phyloP scores from a whole-genome alignment of 163 green algal genomes.

The Scenedesmus sp. region DNA sequence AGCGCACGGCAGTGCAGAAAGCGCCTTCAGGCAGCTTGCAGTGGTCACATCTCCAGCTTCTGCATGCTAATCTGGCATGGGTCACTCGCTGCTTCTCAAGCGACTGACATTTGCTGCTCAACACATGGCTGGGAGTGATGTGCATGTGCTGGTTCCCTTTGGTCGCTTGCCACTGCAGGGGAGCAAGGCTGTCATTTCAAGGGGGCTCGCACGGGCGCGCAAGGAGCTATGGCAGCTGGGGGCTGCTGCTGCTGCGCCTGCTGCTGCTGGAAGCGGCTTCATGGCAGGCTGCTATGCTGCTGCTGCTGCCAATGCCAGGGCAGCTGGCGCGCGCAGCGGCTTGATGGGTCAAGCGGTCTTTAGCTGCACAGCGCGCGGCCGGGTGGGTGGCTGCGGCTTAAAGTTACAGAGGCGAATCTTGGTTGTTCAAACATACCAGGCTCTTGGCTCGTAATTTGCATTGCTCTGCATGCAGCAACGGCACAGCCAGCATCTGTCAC shows the following conservation, averaged over 20 bases:
- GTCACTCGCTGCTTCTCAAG: neutral
- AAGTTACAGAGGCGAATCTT: no score
- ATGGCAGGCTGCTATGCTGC: slow-evolving; percentile 9
- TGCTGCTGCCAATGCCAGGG: neutral
- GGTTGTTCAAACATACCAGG: no score
- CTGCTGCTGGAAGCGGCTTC: neutral
- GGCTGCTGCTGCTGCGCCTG: neutral
- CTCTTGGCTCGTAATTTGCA: no score
- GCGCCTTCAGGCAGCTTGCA: neutral
- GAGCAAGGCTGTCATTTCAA: neutral
- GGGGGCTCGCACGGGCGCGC: neutral
- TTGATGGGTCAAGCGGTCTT: neutral
- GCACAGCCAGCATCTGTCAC: no score
- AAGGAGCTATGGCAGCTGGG: neutral
- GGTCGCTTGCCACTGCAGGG: neutral
- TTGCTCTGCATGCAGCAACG: no score
- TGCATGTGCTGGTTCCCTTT: neutral
- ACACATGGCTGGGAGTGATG: no score
- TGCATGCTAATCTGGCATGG: neutral
- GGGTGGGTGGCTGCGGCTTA: neutral
- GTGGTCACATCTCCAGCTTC: no score
- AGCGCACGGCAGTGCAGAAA: neutral
- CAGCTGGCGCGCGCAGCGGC: neutral
- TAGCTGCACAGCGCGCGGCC: slow-evolving; percentile 20
- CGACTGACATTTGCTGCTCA: neutral